Evolutionary conservation across 257 asterid species (phyloP), one percentile per base, ranked within the genome.

Genomic region (Capsicum baccatum): DNA sequence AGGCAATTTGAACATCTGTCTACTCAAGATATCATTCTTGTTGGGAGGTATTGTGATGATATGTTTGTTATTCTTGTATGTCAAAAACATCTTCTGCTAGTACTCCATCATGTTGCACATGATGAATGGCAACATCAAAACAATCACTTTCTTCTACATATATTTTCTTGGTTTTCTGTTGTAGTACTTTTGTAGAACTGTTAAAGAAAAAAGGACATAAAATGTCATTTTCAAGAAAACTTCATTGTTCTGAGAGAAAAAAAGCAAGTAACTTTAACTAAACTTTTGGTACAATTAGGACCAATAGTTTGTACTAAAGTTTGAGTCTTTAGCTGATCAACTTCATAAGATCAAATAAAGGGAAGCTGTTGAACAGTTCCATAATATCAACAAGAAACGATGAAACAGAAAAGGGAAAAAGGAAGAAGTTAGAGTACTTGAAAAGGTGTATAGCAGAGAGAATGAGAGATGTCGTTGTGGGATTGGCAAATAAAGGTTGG

Each of bases 121-220:
- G 33, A 26, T 26, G 21, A 84, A 56, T 87, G 85, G 63, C 83
- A 69, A 90, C 88, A 91, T 91, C 96, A 84, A 91, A 94, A 81
- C 89, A 89, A 84, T 50, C 84, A 81, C 87, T 89, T 79, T 88
- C 93, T 44, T 89, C 93, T 26, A 86, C 92, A 81, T 89, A 93
- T 96, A 94, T 93, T 79, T 79, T 85, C 47, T 50, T 73, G 59
- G 5, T 73, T 73, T 52, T 0, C 63, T 54, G 48, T 52, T 21
- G 9, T 52, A 76, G 8, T 54, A 76, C 64, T 54, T 52, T 21
- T 76, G 26, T 62, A 52, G 8, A 76, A 47, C 81, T 76, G 81
- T 12, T 1, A 76, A 76, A 39, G 44, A 39, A 39, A 39, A 37
- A 52, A 52, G 54, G 58, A 71, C 79, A 71, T 21, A 52, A 76